Percentiles rank a stretch among this genome's conserved stretches.
Conservation (phyloP, 106 monocot genomes). For the Allium cepa region DNA sequence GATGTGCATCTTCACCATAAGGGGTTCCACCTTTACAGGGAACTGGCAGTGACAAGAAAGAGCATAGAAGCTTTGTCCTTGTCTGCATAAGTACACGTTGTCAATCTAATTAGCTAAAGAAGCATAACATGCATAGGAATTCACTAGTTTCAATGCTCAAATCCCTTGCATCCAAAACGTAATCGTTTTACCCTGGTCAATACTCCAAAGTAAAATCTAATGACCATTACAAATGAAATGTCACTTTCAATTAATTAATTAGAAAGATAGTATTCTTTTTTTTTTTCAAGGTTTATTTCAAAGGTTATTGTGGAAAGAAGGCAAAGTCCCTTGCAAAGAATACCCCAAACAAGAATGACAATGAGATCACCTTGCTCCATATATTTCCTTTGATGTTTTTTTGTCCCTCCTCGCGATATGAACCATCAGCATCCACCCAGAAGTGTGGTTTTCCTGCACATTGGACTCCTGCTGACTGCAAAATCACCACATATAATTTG, state of each 20-base stretch:
- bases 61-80: constrained; percentile 71
- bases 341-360: not conserved
- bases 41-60: constrained; percentile 75
- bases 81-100: constrained; percentile 31
- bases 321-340: not conserved
- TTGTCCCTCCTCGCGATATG: constrained; percentile 94
- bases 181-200: too few species aligned
- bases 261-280: too few species aligned
- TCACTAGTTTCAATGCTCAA: too few species aligned
- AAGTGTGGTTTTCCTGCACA: constrained; percentile 96
- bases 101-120: constrained; percentile 1
- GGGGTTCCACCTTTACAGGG: constrained; percentile 36
- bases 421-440: constrained; percentile 98
- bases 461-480: constrained; percentile 86
- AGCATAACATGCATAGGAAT: not conserved
- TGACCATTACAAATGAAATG: too few species aligned
- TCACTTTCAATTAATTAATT: too few species aligned
- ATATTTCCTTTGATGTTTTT: constrained; percentile 75
- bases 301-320: not conserved
- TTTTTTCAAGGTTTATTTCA: too few species aligned
- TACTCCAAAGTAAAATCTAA: too few species aligned
- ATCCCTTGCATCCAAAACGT: too few species aligned
- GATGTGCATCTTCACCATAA: constrained; percentile 36
- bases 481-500: not conserved
- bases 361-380: constrained; percentile 66